Base-by-base conservation (phyloP, 306 rosid genomes). In the Carpinus fangiana region DNA sequence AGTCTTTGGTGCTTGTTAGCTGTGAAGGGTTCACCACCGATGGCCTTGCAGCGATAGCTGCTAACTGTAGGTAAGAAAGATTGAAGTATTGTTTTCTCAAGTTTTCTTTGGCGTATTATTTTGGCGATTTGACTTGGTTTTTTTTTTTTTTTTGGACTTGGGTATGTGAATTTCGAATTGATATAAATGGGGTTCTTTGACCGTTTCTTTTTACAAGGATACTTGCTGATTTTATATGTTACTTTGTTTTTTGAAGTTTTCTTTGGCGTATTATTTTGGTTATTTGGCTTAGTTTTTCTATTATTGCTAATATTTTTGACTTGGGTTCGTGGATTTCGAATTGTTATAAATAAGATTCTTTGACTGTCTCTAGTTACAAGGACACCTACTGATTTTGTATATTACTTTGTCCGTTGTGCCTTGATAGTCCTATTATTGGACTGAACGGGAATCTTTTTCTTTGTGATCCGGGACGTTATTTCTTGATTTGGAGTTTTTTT, bases 1-100 rank as follows among this genome's bases (percentile, higher is more conserved):
- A 93, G 87, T 87, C 97, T 47, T 85, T 95, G 54, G 91, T 91
- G 41, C 96, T 95, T 70, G 90, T 90, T 75, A 91, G 90, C 86
- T 95, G 99, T 79, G 97, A 95, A 82, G 99, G 98, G 73, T 95
- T 95, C 80, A 79, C 97, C 74, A 91, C 99, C 34, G 91, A 86
- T 83, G 99, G 98, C 73, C 96, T 95, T 21, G 94, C 96, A 74
- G 91, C 97, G 60, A 28, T 95, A 31, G 98, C 98, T 84, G 87
- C 98, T 66, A 90, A 95, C 84, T 95, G 99, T 85, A 90, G 91
- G 98, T 95, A 72, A 80, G 72, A n/a, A 74, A 26, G n/a, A 9
- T 36, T 47, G 18, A 20, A 41, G 21, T 47, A 61, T 7, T 43
- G 76, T 50, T 23, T 12, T 26, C 23, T 50, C 46, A 57, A 67